These are phyloP conservation scores for Sporodiniella umbellata DNA, from an alignment of 371 early-diverging fungal genomes.

Conservation along the genomic window DNA sequence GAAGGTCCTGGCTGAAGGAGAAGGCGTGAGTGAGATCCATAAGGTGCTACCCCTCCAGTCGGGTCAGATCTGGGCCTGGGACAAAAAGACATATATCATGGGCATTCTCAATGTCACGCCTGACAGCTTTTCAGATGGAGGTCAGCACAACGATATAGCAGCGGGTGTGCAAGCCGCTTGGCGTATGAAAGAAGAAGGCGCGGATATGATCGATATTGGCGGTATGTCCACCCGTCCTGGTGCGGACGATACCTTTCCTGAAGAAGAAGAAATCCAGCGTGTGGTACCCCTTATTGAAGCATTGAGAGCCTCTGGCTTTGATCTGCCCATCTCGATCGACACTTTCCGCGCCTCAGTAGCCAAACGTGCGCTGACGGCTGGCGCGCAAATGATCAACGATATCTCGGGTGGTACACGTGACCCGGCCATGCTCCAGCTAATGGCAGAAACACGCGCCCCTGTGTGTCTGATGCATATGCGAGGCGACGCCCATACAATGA, in stretches of 20 bases:
- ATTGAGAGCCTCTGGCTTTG: slow-evolving; percentile 63
- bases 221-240: slow-evolving; percentile 94
- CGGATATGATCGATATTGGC: slow-evolving; percentile 94
- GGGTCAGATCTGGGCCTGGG: slow-evolving; percentile 58
- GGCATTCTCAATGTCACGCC: slow-evolving; percentile 97
- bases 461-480: slow-evolving; percentile 97
- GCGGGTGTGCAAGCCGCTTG: slow-evolving; percentile 70
- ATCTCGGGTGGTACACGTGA: slow-evolving; percentile 90
- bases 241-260: slow-evolving; percentile 72
- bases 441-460: slow-evolving; percentile 82
- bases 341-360: slow-evolving; percentile 88
- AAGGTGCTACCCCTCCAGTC: slow-evolving; percentile 65
- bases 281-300: slow-evolving; percentile 86
- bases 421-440: slow-evolving; percentile 72
- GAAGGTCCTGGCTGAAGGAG: slow-evolving; percentile 51
- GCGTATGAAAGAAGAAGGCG: slow-evolving; percentile 76
- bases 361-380: slow-evolving; percentile 71
- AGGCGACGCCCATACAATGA: slow-evolving; percentile 91
- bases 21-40: slow-evolving; percentile 52
- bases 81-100: slow-evolving; percentile 80
- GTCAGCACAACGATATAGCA: slow-evolving; percentile 59
- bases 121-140: slow-evolving; percentile 97
- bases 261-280: slow-evolving; percentile 78
- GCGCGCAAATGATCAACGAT: slow-evolving; percentile 92
- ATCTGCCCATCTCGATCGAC: slow-evolving; percentile 87